A percentile compares a stretch with the other conserved stretches of the same genome.
Evolutionary conservation across 352 stramenopile genomes (phyloP).

Genomic region (Phytophthora lateralis): DNA sequence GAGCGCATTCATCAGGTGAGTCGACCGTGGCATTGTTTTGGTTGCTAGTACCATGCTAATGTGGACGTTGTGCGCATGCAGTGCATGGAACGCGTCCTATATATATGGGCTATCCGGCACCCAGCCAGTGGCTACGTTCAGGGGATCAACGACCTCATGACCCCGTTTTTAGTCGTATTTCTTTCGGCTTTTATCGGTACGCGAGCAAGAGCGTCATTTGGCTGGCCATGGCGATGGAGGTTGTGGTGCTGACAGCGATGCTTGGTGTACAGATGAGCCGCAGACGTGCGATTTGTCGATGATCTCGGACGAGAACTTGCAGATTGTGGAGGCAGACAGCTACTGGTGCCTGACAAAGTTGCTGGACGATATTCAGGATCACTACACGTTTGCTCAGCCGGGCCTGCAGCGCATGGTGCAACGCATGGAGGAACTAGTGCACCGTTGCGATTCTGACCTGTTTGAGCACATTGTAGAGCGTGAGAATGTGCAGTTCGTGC

Average conservation of each 20-base stretch:
- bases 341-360: slow-evolving; percentile 99
- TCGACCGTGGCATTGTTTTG: background rate
- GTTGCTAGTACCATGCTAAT: slow-evolving; percentile 2
- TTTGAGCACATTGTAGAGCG: slow-evolving; percentile 94
- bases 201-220: slow-evolving; percentile 6
- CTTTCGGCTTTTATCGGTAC: slow-evolving; percentile 83
- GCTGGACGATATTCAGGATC: slow-evolving; percentile 98
- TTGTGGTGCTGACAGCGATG: background rate
- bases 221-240: background rate
- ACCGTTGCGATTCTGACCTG: slow-evolving; percentile 95
- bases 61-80: slow-evolving; percentile 27
- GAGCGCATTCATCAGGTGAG: slow-evolving; percentile 89
- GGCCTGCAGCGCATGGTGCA: slow-evolving; percentile 99
- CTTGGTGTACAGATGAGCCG: slow-evolving; percentile 58
- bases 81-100: slow-evolving; percentile 96
- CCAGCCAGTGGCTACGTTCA: slow-evolving; percentile 99
- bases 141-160: slow-evolving; percentile 99
- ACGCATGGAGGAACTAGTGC: slow-evolving; percentile 96
- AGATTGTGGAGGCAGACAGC: slow-evolving; percentile 95
- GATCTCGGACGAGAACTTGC: slow-evolving; percentile 69
- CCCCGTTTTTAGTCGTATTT: slow-evolving; percentile 98
- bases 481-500: slow-evolving; percentile 96
- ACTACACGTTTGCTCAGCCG: slow-evolving; percentile 99
- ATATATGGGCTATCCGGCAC: slow-evolving; percentile 99
- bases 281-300: slow-evolving; percentile 73